Evolutionary conservation across 495 filamentous ascomycete genomes (phyloP).

Genomic region (Lichenothelia convexa): DNA sequence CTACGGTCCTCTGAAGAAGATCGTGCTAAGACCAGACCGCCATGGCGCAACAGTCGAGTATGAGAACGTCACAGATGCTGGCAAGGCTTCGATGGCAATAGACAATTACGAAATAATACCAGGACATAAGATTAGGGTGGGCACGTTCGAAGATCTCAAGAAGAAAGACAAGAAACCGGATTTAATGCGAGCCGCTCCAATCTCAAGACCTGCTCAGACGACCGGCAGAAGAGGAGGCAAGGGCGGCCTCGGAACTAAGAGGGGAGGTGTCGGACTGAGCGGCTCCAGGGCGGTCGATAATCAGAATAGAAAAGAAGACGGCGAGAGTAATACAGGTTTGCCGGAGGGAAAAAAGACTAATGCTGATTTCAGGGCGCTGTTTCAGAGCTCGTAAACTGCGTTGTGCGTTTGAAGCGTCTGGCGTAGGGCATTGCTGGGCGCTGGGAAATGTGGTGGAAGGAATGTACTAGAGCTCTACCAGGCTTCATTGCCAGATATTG

Average conservation of each 20-base stretch:
- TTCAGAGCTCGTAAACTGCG: constrained; percentile 27
- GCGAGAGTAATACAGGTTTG: constrained; percentile 7
- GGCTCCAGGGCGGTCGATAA: neutral
- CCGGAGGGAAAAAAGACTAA: constrained; percentile 48
- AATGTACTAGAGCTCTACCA: no score
- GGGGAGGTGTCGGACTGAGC: constrained; percentile 7
- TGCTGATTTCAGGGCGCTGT: constrained; percentile 72
- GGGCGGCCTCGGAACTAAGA: constrained; percentile 14
- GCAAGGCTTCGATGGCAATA: constrained; percentile 55
- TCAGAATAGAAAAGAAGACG: constrained; percentile 7
- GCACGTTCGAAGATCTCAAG: constrained; percentile 48
- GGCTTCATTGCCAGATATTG: no score
- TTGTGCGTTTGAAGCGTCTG: no score
- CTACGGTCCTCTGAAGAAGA: constrained; percentile 36
- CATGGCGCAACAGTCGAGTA: constrained; percentile 82
- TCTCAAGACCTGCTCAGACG: constrained; percentile 32
- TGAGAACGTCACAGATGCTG: constrained; percentile 44
- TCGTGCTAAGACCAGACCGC: constrained; percentile 48
- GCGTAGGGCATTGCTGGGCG: no score
- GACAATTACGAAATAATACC: constrained; percentile 50
- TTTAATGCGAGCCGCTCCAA: constrained; percentile 21
- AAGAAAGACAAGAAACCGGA: constrained; percentile 23
- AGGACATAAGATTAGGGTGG: constrained; percentile 48
- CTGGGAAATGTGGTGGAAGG: no score
- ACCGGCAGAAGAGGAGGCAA: constrained; percentile 26